phyloP scores from a whole-genome alignment of 2,329 filamentous ascomycete species.

The Trichophyton mentagrophytes region DNA sequence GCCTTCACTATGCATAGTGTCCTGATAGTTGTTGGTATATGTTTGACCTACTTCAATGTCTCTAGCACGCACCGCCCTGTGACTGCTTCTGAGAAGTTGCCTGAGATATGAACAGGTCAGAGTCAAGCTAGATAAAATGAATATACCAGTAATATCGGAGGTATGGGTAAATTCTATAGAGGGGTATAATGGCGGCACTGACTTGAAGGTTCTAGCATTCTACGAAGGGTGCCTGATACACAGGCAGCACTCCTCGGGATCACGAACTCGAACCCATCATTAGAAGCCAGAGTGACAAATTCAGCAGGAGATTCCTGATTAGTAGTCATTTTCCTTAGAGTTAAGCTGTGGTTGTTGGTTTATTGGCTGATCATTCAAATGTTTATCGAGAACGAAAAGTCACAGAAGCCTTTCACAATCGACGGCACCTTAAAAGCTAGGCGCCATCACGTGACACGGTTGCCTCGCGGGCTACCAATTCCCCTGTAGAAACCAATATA shows the following conservation, averaged over 20 bases:
- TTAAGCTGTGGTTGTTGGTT: too few relatives aligned
- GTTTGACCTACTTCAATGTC: conserved; percentile 41
- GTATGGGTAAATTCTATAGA: background rate
- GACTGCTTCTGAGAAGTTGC: conserved; percentile 48
- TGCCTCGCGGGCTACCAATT: too few relatives aligned
- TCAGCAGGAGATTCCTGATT: conserved; percentile 25
- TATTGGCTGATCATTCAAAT: too few relatives aligned
- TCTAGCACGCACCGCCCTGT: conserved; percentile 47
- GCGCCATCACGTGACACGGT: too few relatives aligned
- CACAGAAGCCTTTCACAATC: too few relatives aligned
- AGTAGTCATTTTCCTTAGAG: background rate
- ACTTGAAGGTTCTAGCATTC: conserved; percentile 53
- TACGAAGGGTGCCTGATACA: conserved; percentile 48
- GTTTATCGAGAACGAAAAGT: too few relatives aligned
- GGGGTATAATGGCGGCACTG: conserved; percentile 18
- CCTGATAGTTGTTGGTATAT: conserved; percentile 17
- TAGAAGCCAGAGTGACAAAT: conserved; percentile 52
- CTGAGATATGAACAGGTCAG: conserved; percentile 25
- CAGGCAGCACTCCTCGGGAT: conserved; percentile 48
- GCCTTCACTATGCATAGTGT: too few relatives aligned
- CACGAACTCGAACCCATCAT: conserved; percentile 53
- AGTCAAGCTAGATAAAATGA: background rate
- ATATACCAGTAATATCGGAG: background rate
- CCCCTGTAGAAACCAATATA: too few relatives aligned
- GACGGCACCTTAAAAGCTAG: too few relatives aligned